Base-by-base conservation (phyloP, 2,329 filamentous ascomycete species). In the Pseudogymnoascus pannorum region DNA sequence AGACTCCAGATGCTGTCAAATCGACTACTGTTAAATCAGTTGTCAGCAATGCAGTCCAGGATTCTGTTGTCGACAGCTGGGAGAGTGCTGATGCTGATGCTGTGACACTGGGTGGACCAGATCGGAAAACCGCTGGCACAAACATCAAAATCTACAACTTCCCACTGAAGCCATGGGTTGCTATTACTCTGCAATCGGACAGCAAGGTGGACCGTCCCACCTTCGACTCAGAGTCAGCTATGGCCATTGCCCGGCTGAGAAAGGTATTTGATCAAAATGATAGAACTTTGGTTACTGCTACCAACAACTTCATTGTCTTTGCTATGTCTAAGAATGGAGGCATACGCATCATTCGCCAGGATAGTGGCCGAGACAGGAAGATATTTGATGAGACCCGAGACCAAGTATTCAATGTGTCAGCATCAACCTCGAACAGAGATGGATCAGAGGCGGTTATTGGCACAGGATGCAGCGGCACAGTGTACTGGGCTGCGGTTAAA, bases 251-350 rank as follows among this genome's bases (percentile, higher is more conserved):
- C 59, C 86, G 92, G 62, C 81, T 97, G 66, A 96, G 96, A 81
- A 97, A 97, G 77, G 92, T 96, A 4, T 97, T 97, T 69, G 94
- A 99, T 71, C 94, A 97, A 76, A 87, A 97, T 64, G 94, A 99
- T 72, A 89, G 95, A 66, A 95, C 92, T 65, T 82, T 99, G 31
- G 93, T 93, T 58, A 89, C 92, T 4, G 92, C 93, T 16, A 93
- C 91, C 24, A 87, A 91, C 71, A 88, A 88, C 63, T 96, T 94
- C 76, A 97, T 99, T 75, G 87, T 91, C 5, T 99, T 97, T 70
- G 92, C 91, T 44, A 90, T 96, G 79, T 90, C 90, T 44, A 97
- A 96, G 78, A 91, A 92, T 66, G 92, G 92, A 58, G 94, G 94
- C 57, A 85, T 99, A 69, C 87, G 93, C 61, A 88, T 99, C 62